These are phyloP conservation scores for Myrica gale DNA, from an alignment of 306 rosid species.

Conservation along the genomic window DNA sequence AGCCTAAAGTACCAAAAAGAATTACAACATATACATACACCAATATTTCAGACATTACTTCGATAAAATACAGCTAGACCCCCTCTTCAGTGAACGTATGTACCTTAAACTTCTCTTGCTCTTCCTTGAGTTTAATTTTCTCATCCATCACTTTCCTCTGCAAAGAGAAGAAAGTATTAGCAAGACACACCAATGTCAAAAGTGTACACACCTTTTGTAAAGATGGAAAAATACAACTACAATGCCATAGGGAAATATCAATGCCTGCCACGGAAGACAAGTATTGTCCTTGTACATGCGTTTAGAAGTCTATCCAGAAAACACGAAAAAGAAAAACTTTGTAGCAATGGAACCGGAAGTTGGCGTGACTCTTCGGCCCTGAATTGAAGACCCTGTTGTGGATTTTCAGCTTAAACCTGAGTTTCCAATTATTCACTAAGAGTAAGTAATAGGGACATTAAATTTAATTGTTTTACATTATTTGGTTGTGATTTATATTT, in stretches of 20 bases:
- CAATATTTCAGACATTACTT: background rate
- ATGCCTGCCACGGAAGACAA: background rate
- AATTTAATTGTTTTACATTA: no score
- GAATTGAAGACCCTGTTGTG: background rate
- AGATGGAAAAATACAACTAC: slow-evolving; percentile 2
- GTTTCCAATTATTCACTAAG: background rate
- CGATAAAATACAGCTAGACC: slow-evolving; percentile 10
- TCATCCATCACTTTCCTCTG: slow-evolving; percentile 84
- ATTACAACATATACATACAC: slow-evolving; percentile 10
- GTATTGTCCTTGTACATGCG: background rate
- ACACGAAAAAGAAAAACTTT: background rate
- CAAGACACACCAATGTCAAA: slow-evolving; percentile 5
- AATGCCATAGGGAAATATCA: background rate
- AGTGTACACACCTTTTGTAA: background rate
- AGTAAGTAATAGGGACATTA: no score
- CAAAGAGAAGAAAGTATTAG: slow-evolving; percentile 34
- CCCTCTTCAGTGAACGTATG: slow-evolving; percentile 15
- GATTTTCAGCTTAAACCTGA: background rate
- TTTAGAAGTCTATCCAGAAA: background rate
- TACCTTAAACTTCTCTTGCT: slow-evolving; percentile 75
- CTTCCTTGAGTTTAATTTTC: slow-evolving; percentile 77
- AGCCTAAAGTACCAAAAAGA: slow-evolving; percentile 44
- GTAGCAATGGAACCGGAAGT: background rate
- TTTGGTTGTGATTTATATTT: no score
- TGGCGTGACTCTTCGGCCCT: background rate